Conservation (phyloP, 441 rosid species). For the Capsella rubella region DNA sequence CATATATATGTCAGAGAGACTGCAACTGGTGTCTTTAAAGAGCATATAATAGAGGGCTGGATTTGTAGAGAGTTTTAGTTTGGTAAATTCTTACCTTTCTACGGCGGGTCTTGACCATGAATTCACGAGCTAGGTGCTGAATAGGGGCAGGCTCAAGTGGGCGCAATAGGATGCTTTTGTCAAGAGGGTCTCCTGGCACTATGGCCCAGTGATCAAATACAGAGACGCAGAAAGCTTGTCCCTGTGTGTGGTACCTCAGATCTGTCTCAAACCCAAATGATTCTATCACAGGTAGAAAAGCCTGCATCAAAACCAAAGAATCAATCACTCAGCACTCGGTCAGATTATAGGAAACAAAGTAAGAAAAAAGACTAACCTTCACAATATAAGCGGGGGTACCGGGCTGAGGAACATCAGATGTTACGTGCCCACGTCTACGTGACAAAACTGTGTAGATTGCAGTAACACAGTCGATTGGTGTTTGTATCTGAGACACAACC, state of each 20-base stretch:
- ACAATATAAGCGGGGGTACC: constrained; percentile 96
- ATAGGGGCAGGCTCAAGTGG: constrained; percentile 92
- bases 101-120: constrained; percentile 94
- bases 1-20: neutral
- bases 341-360: constrained; percentile 14
- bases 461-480: constrained; percentile 95
- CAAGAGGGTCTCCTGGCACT: constrained; percentile 94
- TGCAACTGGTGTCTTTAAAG: neutral
- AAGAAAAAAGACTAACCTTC: constrained; percentile 58
- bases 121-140: constrained; percentile 93
- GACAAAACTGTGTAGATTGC: constrained; percentile 95
- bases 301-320: constrained; percentile 49
- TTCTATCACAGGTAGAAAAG: constrained; percentile 86
- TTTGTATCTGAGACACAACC: constrained; percentile 76
- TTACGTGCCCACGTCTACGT: constrained; percentile 98
- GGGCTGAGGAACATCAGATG: constrained; percentile 98
- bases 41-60: neutral
- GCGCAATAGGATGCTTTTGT: constrained; percentile 79
- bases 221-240: constrained; percentile 82
- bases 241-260: constrained; percentile 85
- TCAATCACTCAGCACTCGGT: constrained; percentile 4
- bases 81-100: constrained; percentile 59
- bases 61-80: neutral
- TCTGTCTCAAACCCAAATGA: constrained; percentile 94
- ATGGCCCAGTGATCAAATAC: constrained; percentile 94